These are phyloP conservation scores for Mycena sanguinolenta DNA, from an alignment of 768 basidiomycete genomes.

Conservation along the genomic window DNA sequence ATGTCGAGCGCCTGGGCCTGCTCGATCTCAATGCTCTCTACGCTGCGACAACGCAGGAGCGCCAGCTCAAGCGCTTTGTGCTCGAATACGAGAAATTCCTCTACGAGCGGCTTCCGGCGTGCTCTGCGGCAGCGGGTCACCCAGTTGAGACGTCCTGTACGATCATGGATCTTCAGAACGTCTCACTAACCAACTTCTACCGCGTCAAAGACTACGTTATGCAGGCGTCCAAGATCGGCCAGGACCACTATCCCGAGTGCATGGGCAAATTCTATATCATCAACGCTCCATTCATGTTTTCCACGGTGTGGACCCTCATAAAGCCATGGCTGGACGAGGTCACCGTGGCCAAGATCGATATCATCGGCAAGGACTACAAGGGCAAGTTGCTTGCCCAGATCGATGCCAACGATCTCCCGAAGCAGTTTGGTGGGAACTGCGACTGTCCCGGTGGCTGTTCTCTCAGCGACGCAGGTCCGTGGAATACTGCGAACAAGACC, in stretches of 20 bases:
- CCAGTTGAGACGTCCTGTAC: constrained; percentile 98
- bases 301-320: constrained; percentile 88
- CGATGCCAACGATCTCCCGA: constrained; percentile 84
- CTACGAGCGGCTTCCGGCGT: constrained; percentile 83
- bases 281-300: constrained; percentile 96
- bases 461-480: constrained; percentile 91
- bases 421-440: constrained; percentile 88
- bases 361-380: constrained; percentile 84
- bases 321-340: constrained; percentile 96
- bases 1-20: constrained; percentile 93
- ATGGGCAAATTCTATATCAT: constrained; percentile 99
- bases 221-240: constrained; percentile 81
- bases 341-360: constrained; percentile 94
- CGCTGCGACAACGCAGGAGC: constrained; percentile 84
- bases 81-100: constrained; percentile 94
- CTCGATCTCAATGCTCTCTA: constrained; percentile 91
- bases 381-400: constrained; percentile 86
- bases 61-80: constrained; percentile 90
- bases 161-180: constrained; percentile 89
- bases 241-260: constrained; percentile 89
- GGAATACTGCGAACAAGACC: constrained; percentile 62
- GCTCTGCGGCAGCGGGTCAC: constrained; percentile 78
- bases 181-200: constrained; percentile 83
- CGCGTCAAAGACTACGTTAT: constrained; percentile 93
- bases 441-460: constrained; percentile 85